phyloP scores from a whole-genome alignment of 2,329 filamentous ascomycete species.

The Colletotrichum sp. region DNA sequence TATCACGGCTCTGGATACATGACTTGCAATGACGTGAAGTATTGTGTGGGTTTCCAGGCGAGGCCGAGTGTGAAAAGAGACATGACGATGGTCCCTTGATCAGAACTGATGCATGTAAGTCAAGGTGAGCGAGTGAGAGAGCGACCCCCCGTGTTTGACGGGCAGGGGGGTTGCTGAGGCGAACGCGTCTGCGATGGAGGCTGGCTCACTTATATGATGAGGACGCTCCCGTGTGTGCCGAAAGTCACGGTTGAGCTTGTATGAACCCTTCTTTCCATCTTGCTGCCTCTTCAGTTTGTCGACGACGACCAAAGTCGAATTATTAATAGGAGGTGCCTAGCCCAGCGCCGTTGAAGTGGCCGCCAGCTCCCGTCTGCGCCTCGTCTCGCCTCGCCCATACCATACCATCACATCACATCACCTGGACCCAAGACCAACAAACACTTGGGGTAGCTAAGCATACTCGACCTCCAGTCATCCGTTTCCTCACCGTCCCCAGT shows the following conservation, averaged over 20 bases:
- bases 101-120: not conserved
- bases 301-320: not conserved
- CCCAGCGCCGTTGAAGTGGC: not conserved
- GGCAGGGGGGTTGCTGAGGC: not conserved
- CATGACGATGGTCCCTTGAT: not conserved
- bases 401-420: not conserved
- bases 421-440: not conserved
- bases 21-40: not conserved
- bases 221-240: not conserved
- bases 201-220: not conserved
- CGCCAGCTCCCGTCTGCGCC: not conserved
- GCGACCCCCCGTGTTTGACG: not conserved
- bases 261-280: not conserved
- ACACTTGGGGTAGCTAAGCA: not conserved
- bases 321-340: constrained; percentile 1
- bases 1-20: not conserved
- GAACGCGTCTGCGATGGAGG: not conserved
- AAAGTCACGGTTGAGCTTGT: not conserved
- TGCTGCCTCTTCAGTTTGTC: not conserved
- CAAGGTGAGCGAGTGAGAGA: not conserved
- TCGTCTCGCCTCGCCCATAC: not conserved
- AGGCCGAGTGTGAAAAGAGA: not conserved
- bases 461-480: not conserved
- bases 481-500: not conserved
- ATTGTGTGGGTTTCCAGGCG: not conserved